Percentiles rank a stretch among this genome's conserved stretches.
These are phyloP conservation scores for Sclerotiophoma versabilis DNA, from an alignment of 2,329 filamentous ascomycete genomes.

Conservation along the genomic window DNA sequence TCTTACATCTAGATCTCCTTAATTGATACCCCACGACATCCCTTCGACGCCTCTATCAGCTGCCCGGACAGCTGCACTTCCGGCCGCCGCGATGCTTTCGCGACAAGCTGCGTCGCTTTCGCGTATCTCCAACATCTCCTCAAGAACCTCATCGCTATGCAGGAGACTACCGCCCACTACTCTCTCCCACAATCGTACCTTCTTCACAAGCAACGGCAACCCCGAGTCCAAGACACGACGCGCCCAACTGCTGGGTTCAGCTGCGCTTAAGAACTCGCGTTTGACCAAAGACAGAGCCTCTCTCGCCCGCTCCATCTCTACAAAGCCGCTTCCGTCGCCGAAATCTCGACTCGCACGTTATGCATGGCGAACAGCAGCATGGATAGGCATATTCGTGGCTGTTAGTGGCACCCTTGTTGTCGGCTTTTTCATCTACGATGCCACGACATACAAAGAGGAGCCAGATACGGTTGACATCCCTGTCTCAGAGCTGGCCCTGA, in stretches of 20 bases:
- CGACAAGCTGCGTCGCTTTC: slow-evolving; percentile 41
- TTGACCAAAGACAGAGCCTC: slow-evolving; percentile 26
- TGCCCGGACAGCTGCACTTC: slow-evolving; percentile 11
- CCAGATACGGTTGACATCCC: slow-evolving; percentile 73
- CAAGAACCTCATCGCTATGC: slow-evolving; percentile 24
- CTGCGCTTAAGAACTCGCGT: slow-evolving; percentile 27
- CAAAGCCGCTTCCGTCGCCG: slow-evolving; percentile 41
- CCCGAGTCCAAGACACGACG: slow-evolving; percentile 29
- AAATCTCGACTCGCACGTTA: slow-evolving; percentile 57
- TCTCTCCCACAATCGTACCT: slow-evolving; percentile 29
- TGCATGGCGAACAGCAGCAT: slow-evolving; percentile 73
- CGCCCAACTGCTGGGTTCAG: slow-evolving; percentile 29
- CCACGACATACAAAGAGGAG: slow-evolving; percentile 83
- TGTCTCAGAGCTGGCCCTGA: slow-evolving; percentile 83
- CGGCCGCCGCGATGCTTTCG: slow-evolving; percentile 34
- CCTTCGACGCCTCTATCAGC: neutral
- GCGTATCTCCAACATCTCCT: slow-evolving; percentile 32
- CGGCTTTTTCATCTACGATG: slow-evolving; percentile 93
- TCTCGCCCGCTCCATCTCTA: slow-evolving; percentile 36
- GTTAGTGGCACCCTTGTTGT: slow-evolving; percentile 73
- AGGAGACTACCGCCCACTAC: slow-evolving; percentile 19
- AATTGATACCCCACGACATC: slow-evolving; percentile 8
- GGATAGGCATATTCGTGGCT: slow-evolving; percentile 76
- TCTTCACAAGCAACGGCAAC: slow-evolving; percentile 37
- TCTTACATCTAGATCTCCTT: neutral